Evolutionary conservation across 176 grass and related monocot species (phyloP).

Genomic region (Ensete ventricosum): DNA sequence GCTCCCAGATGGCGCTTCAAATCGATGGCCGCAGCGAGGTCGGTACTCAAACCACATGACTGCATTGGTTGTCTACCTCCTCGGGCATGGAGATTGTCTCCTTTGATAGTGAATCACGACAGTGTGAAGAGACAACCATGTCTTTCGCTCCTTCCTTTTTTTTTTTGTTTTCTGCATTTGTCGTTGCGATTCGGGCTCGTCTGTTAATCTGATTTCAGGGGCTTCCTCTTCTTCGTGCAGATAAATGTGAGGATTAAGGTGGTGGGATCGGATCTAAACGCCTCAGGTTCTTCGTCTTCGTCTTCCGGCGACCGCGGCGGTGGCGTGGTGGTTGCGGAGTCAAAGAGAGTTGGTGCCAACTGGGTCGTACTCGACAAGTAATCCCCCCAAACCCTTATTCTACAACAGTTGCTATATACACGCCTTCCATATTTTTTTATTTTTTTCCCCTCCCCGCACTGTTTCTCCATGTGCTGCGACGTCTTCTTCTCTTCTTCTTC

Average conservation of each 20-base stretch:
- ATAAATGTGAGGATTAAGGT: constrained; percentile 24
- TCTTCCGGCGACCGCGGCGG: not conserved
- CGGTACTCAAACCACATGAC: not conserved
- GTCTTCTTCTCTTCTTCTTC: not conserved
- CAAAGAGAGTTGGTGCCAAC: constrained; percentile 25
- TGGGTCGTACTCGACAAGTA: constrained; percentile 30
- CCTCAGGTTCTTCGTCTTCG: not conserved
- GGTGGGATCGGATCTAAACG: constrained; percentile 16
- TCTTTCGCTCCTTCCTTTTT: not conserved
- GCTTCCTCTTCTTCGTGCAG: not conserved
- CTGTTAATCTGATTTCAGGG: not conserved
- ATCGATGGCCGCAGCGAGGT: constrained; percentile 22
- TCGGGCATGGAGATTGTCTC: too few relatives aligned
- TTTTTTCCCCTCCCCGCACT: not conserved
- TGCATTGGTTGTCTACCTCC: too few relatives aligned
- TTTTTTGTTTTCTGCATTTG: not conserved
- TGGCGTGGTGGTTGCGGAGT: constrained; percentile 20
- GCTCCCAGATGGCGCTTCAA: constrained; percentile 25
- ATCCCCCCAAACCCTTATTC: constrained; percentile 1
- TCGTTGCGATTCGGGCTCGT: not conserved
- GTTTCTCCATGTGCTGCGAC: constrained; percentile 7
- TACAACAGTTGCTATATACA: too few relatives aligned
- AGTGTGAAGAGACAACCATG: not conserved
- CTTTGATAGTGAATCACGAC: not conserved
- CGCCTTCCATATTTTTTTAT: not conserved